Evolutionary conservation across 2,329 filamentous ascomycete species (phyloP).

Genomic region (Trichoderma arundinaceum): DNA sequence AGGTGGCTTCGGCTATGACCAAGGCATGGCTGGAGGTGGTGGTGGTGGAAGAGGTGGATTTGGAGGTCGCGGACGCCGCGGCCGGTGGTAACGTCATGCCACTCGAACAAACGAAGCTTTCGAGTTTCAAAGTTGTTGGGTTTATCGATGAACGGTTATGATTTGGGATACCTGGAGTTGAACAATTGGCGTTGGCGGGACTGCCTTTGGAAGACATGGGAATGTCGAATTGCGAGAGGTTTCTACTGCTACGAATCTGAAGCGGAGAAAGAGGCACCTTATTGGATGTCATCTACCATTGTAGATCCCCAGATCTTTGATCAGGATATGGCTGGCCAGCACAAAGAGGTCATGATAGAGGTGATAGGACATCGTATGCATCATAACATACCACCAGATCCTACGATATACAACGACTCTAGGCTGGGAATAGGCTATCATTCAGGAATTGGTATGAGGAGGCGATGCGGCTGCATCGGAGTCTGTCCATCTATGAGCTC

Average conservation of each 20-base stretch:
- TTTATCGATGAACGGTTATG: neutral
- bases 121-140: neutral
- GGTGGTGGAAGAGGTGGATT: constrained; percentile 41
- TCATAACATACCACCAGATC: neutral
- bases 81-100: constrained; percentile 37
- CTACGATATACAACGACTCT: neutral
- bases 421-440: neutral
- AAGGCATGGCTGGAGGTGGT: constrained; percentile 52
- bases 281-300: neutral
- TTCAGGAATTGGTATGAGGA: neutral
- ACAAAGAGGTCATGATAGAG: neutral
- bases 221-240: neutral
- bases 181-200: constrained; percentile 11
- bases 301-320: neutral
- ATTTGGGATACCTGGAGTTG: neutral
- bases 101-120: neutral
- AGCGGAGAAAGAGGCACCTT: neutral
- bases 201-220: neutral
- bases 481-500: neutral
- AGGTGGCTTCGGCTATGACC: constrained; percentile 58
- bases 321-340: neutral
- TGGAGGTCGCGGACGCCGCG: constrained; percentile 42
- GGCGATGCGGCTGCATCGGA: neutral
- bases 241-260: neutral
- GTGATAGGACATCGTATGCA: neutral